A percentile compares a stretch with the other conserved stretches of the same genome.
These are phyloP conservation scores for Juncus inflexus DNA, from an alignment of 176 grass and related monocot species.

Conservation along the genomic window DNA sequence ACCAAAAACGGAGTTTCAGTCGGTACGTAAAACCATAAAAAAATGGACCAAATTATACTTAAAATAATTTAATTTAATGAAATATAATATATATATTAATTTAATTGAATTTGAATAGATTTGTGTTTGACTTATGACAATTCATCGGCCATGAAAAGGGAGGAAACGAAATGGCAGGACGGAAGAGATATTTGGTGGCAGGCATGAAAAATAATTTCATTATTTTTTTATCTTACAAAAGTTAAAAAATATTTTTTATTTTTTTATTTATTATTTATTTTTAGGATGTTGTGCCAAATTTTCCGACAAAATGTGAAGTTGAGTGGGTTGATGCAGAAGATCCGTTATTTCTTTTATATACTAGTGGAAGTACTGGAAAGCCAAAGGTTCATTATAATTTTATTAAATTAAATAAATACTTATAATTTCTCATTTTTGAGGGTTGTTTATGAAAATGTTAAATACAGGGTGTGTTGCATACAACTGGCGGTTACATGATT, in stretches of 20 bases:
- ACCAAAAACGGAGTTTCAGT: constrained; percentile 57
- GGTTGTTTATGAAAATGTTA: constrained; percentile 3
- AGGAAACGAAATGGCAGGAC: constrained; percentile 60
- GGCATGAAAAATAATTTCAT: constrained; percentile 26
- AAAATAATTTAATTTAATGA: not conserved
- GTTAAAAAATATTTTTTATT: too few species aligned
- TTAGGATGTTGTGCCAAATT: constrained; percentile 75
- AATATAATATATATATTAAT: not conserved
- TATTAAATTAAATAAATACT: constrained; percentile 10
- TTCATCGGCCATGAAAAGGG: constrained; percentile 62
- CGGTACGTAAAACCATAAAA: constrained; percentile 36
- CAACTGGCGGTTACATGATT: constrained; percentile 96
- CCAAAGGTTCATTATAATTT: constrained; percentile 65
- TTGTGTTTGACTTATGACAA: constrained; percentile 89
- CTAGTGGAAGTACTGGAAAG: constrained; percentile 97
- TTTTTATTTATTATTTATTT: constrained; percentile 3
- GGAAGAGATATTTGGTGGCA: constrained; percentile 97
- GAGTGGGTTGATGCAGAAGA: constrained; percentile 99
- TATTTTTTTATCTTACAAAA: too few species aligned
- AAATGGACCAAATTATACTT: not conserved
- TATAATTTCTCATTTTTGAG: constrained; percentile 4
- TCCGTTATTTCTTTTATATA: constrained; percentile 94
- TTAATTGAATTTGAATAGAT: constrained; percentile 34
- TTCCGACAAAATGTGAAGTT: constrained; percentile 70
- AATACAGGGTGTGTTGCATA: constrained; percentile 87